Evolutionary conservation across 805 yeast genomes (phyloP).

Genomic region (Kluyveromyces siamensis): DNA sequence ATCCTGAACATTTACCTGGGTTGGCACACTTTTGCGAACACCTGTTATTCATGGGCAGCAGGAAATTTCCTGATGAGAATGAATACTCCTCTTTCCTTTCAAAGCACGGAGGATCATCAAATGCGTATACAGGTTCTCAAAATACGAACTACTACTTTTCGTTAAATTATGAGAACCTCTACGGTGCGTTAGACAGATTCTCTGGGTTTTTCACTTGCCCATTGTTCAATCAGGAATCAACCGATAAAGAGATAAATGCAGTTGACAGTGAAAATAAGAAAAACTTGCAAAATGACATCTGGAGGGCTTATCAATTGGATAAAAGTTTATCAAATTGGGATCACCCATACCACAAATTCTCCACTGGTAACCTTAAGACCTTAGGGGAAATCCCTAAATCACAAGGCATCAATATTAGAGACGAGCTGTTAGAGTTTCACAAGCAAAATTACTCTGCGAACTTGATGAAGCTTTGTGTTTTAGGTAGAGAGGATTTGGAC

Average conservation of each 20-base stretch:
- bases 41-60: conserved; percentile 71
- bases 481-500: conserved; percentile 75
- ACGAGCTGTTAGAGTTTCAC: conserved; percentile 71
- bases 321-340: conserved; percentile 59
- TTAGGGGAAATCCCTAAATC: conserved; percentile 55
- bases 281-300: conserved; percentile 78
- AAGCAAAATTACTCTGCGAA: conserved; percentile 69
- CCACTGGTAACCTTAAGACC: conserved; percentile 81
- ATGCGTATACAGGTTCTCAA: conserved; percentile 84
- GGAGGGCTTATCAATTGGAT: conserved; percentile 85
- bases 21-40: conserved; percentile 75
- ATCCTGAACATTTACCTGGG: conserved; percentile 56
- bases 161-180: conserved; percentile 60
- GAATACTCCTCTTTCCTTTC: conserved; percentile 69
- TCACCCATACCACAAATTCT: conserved; percentile 82
- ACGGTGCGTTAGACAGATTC: conserved; percentile 87
- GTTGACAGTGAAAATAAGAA: conserved; percentile 95
- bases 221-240: conserved; percentile 60
- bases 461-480: conserved; percentile 75
- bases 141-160: conserved; percentile 91
- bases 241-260: conserved; percentile 87
- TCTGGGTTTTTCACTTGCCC: conserved; percentile 89
- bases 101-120: conserved; percentile 80
- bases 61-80: conserved; percentile 68
- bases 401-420: conserved; percentile 66